Conservation (phyloP, 1,284 basidiomycete genomes). For the Ganoderma leucocontextum region DNA sequence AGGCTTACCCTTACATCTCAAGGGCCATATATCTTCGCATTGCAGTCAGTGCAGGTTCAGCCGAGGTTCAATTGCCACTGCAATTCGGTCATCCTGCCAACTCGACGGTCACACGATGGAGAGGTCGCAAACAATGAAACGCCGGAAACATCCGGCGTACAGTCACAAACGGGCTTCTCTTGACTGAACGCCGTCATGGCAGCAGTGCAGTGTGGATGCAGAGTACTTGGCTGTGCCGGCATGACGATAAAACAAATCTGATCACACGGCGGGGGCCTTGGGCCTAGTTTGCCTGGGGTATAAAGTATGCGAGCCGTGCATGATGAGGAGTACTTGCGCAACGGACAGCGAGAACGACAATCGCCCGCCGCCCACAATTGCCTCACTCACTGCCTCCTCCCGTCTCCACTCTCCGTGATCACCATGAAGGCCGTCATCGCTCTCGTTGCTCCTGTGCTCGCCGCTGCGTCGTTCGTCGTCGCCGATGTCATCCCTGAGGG, state of each 20-base stretch:
- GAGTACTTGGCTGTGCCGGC: background rate
- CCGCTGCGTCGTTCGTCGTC: background rate
- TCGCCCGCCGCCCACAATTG: background rate
- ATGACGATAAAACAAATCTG: background rate
- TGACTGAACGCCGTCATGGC: background rate
- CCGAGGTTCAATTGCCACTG: too few species aligned
- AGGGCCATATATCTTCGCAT: too few species aligned
- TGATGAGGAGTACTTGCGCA: background rate
- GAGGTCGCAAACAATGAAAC: background rate
- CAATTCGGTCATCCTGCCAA: too few species aligned
- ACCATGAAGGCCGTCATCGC: constrained; percentile 12
- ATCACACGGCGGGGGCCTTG: background rate
- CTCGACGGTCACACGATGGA: background rate
- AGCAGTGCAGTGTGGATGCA: background rate
- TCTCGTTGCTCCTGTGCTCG: constrained; percentile 14
- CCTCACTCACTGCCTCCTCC: background rate
- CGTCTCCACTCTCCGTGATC: background rate
- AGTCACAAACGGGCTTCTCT: background rate
- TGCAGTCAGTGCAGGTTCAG: too few species aligned
- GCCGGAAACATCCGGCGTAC: too few species aligned
- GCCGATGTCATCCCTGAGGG: constrained; percentile 26
- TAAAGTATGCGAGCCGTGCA: background rate
- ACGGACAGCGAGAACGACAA: background rate
- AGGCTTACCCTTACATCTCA: background rate
- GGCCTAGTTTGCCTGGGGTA: background rate